A percentile compares a stretch with the other conserved stretches of the same genome.
phyloP scores from a whole-genome alignment of 2,329 filamentous ascomycete species.

The Rhytidhysteron rufulum region DNA sequence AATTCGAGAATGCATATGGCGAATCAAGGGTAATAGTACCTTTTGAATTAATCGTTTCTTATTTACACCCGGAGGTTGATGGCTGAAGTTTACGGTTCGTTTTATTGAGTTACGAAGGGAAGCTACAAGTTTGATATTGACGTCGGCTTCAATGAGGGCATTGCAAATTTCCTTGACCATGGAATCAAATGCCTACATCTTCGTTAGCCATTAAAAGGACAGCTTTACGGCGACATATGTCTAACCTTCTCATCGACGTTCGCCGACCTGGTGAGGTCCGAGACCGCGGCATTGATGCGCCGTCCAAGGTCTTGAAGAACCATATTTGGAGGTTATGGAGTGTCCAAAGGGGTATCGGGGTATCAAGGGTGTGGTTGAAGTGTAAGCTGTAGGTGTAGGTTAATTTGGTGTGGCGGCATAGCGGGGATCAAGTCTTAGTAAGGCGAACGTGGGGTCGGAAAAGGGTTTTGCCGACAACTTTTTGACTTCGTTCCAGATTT shows the following conservation, averaged over 20 bases:
- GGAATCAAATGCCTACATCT: constrained; percentile 75
- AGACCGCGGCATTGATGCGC: constrained; percentile 96
- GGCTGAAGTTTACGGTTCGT: constrained; percentile 87
- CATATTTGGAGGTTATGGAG: constrained; percentile 52
- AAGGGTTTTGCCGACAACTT: constrained; percentile 6
- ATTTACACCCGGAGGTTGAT: constrained; percentile 85
- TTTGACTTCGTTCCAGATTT: constrained; percentile 4
- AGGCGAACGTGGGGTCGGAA: constrained; percentile 2
- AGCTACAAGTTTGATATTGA: constrained; percentile 91
- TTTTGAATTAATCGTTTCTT: constrained; percentile 99
- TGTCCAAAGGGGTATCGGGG: neutral
- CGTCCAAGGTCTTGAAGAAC: constrained; percentile 98
- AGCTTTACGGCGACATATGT: constrained; percentile 7
- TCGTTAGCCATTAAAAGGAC: constrained; percentile 33
- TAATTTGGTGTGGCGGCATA: neutral
- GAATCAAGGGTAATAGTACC: constrained; percentile 10
- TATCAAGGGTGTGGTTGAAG: neutral
- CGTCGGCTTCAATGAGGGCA: constrained; percentile 92
- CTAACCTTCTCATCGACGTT: constrained; percentile 92
- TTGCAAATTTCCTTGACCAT: constrained; percentile 99
- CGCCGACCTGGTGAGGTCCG: constrained; percentile 83
- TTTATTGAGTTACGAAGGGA: constrained; percentile 92
- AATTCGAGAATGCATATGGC: neutral
- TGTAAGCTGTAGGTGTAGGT: neutral
- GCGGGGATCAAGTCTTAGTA: neutral